Base-by-base conservation (phyloP, 805 yeast genomes). In the Candida railenensis region DNA sequence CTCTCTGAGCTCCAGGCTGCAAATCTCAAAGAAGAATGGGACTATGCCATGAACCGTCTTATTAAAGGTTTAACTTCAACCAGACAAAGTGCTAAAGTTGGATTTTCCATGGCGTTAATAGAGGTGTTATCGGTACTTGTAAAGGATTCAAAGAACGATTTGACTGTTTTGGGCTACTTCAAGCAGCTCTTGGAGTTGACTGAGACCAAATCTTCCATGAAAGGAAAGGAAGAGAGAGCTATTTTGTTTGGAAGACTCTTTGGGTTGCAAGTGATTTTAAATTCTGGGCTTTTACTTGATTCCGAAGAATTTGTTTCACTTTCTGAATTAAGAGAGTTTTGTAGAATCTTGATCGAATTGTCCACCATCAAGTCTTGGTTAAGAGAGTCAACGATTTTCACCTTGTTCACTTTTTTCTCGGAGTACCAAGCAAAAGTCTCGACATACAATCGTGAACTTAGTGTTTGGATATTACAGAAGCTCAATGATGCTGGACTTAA, bases 221-320 rank as follows among this genome's bases (percentile, higher is more conserved):
- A 86, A 55, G 97, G 97, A 3, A 87, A 84, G 57, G 95, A 89
- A 56, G 88, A 86, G 60, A 75, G 97, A 49, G 83, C 91, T 0
- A 71, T 81, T 14, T 65, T 87, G 15, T 90, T 92, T 69, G 98
- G 97, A 4, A 77, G 82, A 57, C 69, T 91, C 39, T 91, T 92
- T 63, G 97, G 96, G 0, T 69, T 89, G 18, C 95, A 91, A 62
- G 79, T 87, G 1, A 58, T 91, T 42, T 72, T 86, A 28, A 85
- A 71, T 48, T 64, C 84, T 42, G 50, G 55, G 36, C 47, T 66
- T 3, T 55, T 71, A 32, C 53, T 59, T 32, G 39, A 36, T 4
- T 16, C 22, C 7, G 58, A 46, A 1, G 45, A 54, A 8, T 37
- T 44, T 9, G 42, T 59, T 11, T 39, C 50, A 2, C 45, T 46